Evolutionary conservation across 305 asterid genomes (phyloP), one percentile per base, ranked within the genome.

Genomic region (Lippia alba): DNA sequence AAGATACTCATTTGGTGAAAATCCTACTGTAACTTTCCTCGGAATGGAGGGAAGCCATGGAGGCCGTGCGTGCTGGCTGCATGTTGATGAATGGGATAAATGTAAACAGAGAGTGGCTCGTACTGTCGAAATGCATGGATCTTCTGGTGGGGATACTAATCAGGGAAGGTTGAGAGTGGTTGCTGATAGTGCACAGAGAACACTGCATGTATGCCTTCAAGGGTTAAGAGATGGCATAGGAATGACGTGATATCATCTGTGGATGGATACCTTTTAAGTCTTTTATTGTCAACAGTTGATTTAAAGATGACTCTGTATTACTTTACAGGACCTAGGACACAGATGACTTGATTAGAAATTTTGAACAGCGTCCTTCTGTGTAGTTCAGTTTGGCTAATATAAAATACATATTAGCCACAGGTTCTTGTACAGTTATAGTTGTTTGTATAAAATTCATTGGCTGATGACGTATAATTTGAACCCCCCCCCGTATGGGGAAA

Each of bases 11-110:
- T 95, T 90, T 56, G 90, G 92, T 45, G 99, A 95, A 54, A 95
- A 79, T 70, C 87, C 93, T 4, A 72, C 39, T 11, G 96, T 92
- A 5, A 77, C 87, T 45, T 95, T 88, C 67, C 87, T 92, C 10
- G 89, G 88, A 41, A 95, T 95, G 99, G 98, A 92, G 83, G 98
- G 99, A 45, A 95, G 99, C 80, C 98, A 95, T 71, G 99, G 98
- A 44, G 98, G 98, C n/a, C 86, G 91, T 45, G 92, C 99, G 2
- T 95, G 98, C 87, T 95, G 99, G 98, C 50, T 78, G 73, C 80
- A 88, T 46, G 74, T 73, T 18, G 99, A 89, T 9, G 97, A 95
- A 12, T 95, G 99, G 99, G 98, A 95, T 40, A 90, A 85, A 67
- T 88, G 96, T 76, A 90, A 86, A 70, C 98, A 90, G 77, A 84